phyloP scores from a whole-genome alignment of 2,329 filamentous ascomycete species.

The Aspergillus vadensis region DNA sequence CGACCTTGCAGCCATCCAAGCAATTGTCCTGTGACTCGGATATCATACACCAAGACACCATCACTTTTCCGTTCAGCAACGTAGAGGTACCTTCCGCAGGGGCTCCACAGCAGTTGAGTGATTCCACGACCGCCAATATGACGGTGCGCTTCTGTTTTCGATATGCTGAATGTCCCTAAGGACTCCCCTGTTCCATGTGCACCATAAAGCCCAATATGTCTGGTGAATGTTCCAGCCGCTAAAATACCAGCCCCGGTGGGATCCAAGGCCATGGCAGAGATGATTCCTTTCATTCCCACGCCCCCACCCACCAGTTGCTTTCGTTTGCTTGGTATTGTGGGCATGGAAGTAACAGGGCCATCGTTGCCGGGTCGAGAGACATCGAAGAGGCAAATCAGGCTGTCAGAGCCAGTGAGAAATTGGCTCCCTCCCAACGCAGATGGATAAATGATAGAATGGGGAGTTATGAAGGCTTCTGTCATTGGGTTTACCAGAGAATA shows the following conservation, averaged over 20 bases:
- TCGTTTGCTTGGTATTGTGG: constrained; percentile 53
- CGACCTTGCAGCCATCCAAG: constrained; percentile 54
- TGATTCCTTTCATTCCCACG: constrained; percentile 57
- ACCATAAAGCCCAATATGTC: constrained; percentile 60
- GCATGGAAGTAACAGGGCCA: constrained; percentile 49
- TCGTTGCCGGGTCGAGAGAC: constrained; percentile 48
- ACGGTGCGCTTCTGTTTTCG: constrained; percentile 40
- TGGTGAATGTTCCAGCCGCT: constrained; percentile 60
- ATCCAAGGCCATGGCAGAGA: constrained; percentile 55
- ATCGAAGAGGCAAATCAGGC: constrained; percentile 59
- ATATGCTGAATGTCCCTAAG: constrained; percentile 55
- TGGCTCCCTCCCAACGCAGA: constrained; percentile 45
- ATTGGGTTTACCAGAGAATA: constrained; percentile 58
- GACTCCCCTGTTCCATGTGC: constrained; percentile 51
- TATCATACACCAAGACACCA: constrained; percentile 60
- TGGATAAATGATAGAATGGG: constrained; percentile 58
- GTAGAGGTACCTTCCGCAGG: constrained; percentile 60
- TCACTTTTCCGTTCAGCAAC: constrained; percentile 60
- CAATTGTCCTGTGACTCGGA: constrained; percentile 55
- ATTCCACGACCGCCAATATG: constrained; percentile 55
- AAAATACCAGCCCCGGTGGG: constrained; percentile 49
- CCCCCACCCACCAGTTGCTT: constrained; percentile 50
- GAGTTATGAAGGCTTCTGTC: constrained; percentile 59
- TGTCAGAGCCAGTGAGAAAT: constrained; percentile 61
- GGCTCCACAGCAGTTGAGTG: constrained; percentile 59